These are phyloP conservation scores for Catharanthus roseus DNA, from an alignment of 257 asterid species.

Conservation along the genomic window DNA sequence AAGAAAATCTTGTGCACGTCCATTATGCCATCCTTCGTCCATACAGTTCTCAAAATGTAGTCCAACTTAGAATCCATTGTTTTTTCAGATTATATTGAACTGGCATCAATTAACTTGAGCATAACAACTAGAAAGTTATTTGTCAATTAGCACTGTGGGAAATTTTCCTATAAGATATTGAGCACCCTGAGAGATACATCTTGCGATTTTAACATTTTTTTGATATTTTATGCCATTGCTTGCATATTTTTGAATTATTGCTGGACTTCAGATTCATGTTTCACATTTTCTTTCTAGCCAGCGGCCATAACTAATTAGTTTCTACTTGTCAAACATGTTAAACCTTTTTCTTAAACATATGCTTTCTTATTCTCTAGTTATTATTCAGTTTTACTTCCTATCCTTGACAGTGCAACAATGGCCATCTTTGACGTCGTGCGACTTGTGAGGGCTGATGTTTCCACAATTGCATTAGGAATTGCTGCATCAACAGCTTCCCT, in stretches of 20 bases:
- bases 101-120: too few species aligned
- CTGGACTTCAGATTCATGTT: not conserved
- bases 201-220: not conserved
- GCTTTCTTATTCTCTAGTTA: not conserved
- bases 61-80: not conserved
- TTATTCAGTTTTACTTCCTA: conserved; percentile 5
- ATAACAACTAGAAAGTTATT: not conserved
- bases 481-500: conserved; percentile 92
- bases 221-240: not conserved
- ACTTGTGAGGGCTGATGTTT: conserved; percentile 69
- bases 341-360: too few species aligned
- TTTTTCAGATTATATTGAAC: not conserved
- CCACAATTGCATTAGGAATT: conserved; percentile 80
- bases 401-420: conserved; percentile 71
- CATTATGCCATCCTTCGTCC: not conserved
- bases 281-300: not conserved
- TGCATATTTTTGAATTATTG: not conserved
- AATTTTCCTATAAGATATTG: too few species aligned
- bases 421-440: conserved; percentile 70
- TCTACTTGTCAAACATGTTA: not conserved
- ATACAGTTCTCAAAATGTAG: not conserved
- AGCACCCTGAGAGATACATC: not conserved
- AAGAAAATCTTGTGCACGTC: not conserved
- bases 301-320: not conserved
- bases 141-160: not conserved